Evolutionary conservation across 495 filamentous ascomycete species (phyloP).

Genomic region (Jackrogersella minutella): DNA sequence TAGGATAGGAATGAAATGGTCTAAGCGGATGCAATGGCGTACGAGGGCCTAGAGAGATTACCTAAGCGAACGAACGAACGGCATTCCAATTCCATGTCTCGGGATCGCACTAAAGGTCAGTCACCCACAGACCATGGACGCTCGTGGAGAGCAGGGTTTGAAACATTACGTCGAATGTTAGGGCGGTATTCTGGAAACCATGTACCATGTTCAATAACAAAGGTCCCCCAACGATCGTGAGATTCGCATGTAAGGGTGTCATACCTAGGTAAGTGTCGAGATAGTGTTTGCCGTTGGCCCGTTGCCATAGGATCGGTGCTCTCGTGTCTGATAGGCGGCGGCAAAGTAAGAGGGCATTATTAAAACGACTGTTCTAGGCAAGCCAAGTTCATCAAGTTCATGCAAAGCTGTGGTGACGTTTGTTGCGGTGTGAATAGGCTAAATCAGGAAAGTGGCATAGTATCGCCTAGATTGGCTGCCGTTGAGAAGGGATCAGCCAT

Average conservation of each 20-base stretch:
- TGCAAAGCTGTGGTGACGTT: slow-evolving; percentile 32
- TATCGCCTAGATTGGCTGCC: slow-evolving; percentile 27
- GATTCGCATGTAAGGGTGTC: slow-evolving; percentile 7
- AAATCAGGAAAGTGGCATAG: slow-evolving; percentile 39
- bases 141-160: slow-evolving; percentile 26
- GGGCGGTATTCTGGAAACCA: slow-evolving; percentile 14
- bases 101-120: slow-evolving; percentile 36
- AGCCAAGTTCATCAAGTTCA: slow-evolving; percentile 30
- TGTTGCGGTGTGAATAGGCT: slow-evolving; percentile 42
- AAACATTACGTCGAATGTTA: slow-evolving; percentile 28
- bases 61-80: slow-evolving; percentile 17
- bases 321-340: slow-evolving; percentile 16
- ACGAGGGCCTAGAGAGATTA: neutral
- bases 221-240: slow-evolving; percentile 2
- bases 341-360: slow-evolving; percentile 20
- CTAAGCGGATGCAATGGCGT: slow-evolving; percentile 19
- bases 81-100: slow-evolving; percentile 39
- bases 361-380: slow-evolving; percentile 25
- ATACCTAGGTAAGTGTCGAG: neutral
- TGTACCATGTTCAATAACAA: slow-evolving; percentile 1
- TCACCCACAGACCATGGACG: slow-evolving; percentile 17
- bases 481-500: slow-evolving; percentile 33
- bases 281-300: slow-evolving; percentile 21
- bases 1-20: slow-evolving; percentile 30
- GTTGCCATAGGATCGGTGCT: slow-evolving; percentile 16